A percentile compares a stretch with the other conserved stretches of the same genome.
These are phyloP conservation scores for Jasminum sambac DNA, from an alignment of 257 asterid genomes.

Conservation along the genomic window DNA sequence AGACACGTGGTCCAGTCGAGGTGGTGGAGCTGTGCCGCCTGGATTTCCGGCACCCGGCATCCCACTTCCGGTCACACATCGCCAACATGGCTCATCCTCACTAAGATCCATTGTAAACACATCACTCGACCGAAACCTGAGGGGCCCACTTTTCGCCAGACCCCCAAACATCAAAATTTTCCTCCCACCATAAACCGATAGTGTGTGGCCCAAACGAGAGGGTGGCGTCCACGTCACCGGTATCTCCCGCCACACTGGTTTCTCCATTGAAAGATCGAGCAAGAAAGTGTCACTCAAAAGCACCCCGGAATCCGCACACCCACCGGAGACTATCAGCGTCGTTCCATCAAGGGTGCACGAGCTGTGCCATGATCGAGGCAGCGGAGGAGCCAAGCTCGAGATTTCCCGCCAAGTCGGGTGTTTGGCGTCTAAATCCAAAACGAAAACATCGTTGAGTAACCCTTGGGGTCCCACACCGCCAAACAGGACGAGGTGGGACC, in stretches of 20 bases:
- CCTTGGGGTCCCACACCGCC: constrained; percentile 24
- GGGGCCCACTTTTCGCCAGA: constrained; percentile 24
- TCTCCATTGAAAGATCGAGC: constrained; percentile 23
- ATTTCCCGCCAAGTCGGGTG: constrained; percentile 20
- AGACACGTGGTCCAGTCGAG: constrained; percentile 26
- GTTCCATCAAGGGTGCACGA: constrained; percentile 25
- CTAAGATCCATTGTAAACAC: constrained; percentile 21
- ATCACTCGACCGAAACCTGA: constrained; percentile 20
- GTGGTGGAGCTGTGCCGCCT: constrained; percentile 20
- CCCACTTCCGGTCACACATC: constrained; percentile 17
- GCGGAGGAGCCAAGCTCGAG: constrained; percentile 21
- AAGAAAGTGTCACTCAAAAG: constrained; percentile 21
- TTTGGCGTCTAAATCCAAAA: constrained; percentile 22
- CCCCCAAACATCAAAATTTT: constrained; percentile 26
- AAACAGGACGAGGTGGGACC: constrained; percentile 22
- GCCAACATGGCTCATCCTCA: constrained; percentile 20
- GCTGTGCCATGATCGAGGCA: constrained; percentile 26
- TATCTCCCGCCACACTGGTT: constrained; percentile 22
- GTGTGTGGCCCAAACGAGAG: constrained; percentile 22
- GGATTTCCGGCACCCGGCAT: constrained; percentile 25
- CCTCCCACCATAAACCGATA: constrained; percentile 20
- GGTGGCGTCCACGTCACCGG: constrained; percentile 21
- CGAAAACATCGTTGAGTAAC: constrained; percentile 22
- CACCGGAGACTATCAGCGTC: constrained; percentile 19
- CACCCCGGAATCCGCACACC: constrained; percentile 25